These are phyloP conservation scores for Schizophyllum commune DNA, from an alignment of 1,284 basidiomycete genomes.

Conservation along the genomic window DNA sequence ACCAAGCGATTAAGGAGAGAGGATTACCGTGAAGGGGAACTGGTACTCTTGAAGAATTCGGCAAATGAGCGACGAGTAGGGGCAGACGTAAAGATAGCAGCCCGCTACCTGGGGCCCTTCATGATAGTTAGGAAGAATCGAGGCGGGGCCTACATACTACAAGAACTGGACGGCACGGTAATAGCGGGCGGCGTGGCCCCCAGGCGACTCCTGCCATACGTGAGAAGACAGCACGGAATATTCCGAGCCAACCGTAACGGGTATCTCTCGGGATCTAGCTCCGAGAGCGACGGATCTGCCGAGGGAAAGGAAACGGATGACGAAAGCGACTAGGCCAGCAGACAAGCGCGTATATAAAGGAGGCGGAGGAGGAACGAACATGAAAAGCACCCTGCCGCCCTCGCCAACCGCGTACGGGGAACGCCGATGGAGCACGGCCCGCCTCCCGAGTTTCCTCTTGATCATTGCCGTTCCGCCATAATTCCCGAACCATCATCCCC, in stretches of 20 bases:
- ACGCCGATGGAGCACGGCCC: no score
- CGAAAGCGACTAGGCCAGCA: no score
- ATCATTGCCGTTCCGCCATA: no score
- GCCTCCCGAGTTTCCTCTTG: no score
- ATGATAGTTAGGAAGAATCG: not conserved
- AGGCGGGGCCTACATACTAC: slow-evolving; percentile 4
- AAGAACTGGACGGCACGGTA: slow-evolving; percentile 3
- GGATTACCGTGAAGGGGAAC: not conserved
- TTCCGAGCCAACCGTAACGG: not conserved
- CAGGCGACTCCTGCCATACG: not conserved
- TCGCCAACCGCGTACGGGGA: no score
- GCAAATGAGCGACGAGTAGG: not conserved
- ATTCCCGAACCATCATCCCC: no score
- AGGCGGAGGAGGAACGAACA: no score
- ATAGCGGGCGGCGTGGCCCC: not conserved
- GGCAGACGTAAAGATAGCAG: not conserved
- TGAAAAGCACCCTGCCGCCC: no score
- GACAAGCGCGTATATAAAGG: no score
- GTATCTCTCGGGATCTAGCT: not conserved
- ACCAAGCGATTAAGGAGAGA: not conserved
- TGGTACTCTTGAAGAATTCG: slow-evolving; percentile 2
- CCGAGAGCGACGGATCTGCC: not conserved
- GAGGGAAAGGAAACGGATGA: no score
- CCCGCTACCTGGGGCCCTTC: slow-evolving; percentile 4
- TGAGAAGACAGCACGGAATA: slow-evolving; percentile 3